Conservation (phyloP, 805 yeast species). For the Lachancea fermentati region DNA sequence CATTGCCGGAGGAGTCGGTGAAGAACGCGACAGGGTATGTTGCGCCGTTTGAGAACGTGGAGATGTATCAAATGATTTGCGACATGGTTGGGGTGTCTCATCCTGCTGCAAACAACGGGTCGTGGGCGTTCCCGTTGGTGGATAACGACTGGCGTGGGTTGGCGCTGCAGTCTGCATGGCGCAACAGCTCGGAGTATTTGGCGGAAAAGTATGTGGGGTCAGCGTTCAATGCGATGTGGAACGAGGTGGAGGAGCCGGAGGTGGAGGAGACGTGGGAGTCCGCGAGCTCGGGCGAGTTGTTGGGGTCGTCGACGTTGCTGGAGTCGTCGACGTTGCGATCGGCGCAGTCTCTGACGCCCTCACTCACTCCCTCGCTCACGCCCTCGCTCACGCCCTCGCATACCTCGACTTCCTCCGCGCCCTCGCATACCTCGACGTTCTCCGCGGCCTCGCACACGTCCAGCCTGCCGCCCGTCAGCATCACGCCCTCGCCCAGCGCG, state of each 20-base stretch:
- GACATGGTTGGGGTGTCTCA: conserved; percentile 44
- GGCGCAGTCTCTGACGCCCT: conserved; percentile 8
- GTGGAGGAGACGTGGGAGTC: too few species aligned
- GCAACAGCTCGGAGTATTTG: conserved; percentile 1
- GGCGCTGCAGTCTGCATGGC: conserved; percentile 2
- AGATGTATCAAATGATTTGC: conserved; percentile 71
- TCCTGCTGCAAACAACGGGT: neutral
- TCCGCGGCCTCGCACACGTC: conserved; percentile 5
- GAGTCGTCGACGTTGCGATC: conserved; percentile 3
- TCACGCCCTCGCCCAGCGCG: too few species aligned
- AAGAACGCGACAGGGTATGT: conserved; percentile 17
- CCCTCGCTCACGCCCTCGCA: conserved; percentile 15
- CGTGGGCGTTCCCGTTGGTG: conserved; percentile 1
- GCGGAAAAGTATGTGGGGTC: conserved; percentile 1
- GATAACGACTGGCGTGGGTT: conserved; percentile 1
- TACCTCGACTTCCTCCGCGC: conserved; percentile 13
- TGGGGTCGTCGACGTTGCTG: conserved; percentile 44
- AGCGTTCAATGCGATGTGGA: conserved; percentile 4
- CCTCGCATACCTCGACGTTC: conserved; percentile 13
- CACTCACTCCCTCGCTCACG: conserved; percentile 20
- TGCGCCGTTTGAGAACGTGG: conserved; percentile 64
- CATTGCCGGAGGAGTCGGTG: conserved; percentile 14
- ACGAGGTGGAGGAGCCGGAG: neutral
- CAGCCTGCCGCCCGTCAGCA: too few species aligned
- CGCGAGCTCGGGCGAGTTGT: conserved; percentile 43